Evolutionary conservation across 768 basidiomycete species (phyloP).

Genomic region (Trametes cingulata): DNA sequence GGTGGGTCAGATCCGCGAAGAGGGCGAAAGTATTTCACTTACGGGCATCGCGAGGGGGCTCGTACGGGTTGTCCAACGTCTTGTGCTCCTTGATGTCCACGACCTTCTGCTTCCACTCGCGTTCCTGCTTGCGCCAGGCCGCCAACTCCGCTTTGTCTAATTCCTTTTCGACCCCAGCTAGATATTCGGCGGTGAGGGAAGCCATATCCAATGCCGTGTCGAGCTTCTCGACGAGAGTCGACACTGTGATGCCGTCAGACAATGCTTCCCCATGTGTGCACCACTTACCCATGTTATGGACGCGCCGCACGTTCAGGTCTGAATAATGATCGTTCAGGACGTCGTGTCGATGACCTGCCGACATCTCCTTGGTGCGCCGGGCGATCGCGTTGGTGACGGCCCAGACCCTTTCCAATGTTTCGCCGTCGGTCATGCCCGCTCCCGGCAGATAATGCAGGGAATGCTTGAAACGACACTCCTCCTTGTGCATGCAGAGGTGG

Average conservation of each 20-base stretch:
- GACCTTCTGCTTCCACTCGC: too few relatives aligned
- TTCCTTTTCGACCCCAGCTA: too few relatives aligned
- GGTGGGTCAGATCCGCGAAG: too few relatives aligned
- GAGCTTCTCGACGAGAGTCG: background rate
- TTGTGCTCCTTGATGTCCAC: too few relatives aligned
- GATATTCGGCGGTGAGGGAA: too few relatives aligned
- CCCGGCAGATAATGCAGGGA: slow-evolving; percentile 14
- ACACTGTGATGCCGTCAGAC: too few relatives aligned
- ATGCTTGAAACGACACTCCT: slow-evolving; percentile 6
- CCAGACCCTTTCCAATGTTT: slow-evolving; percentile 19
- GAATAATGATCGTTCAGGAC: slow-evolving; percentile 18
- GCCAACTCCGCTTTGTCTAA: too few relatives aligned
- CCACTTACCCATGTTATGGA: slow-evolving; percentile 10
- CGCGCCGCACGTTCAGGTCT: slow-evolving; percentile 14
- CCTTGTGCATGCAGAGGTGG: slow-evolving; percentile 18
- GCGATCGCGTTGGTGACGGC: slow-evolving; percentile 3
- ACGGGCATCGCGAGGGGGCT: too few relatives aligned
- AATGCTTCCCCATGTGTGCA: background rate
- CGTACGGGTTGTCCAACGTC: too few relatives aligned
- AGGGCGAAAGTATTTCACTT: too few relatives aligned
- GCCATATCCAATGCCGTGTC: too few relatives aligned
- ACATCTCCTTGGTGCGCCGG: slow-evolving; percentile 18
- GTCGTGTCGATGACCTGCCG: slow-evolving; percentile 22
- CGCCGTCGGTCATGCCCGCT: slow-evolving; percentile 12
- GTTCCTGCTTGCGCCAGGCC: too few relatives aligned